Percentiles rank a stretch among this genome's conserved stretches.
Conservation (phyloP, 805 yeast genomes). For the Danielozyma ontarioensis region DNA sequence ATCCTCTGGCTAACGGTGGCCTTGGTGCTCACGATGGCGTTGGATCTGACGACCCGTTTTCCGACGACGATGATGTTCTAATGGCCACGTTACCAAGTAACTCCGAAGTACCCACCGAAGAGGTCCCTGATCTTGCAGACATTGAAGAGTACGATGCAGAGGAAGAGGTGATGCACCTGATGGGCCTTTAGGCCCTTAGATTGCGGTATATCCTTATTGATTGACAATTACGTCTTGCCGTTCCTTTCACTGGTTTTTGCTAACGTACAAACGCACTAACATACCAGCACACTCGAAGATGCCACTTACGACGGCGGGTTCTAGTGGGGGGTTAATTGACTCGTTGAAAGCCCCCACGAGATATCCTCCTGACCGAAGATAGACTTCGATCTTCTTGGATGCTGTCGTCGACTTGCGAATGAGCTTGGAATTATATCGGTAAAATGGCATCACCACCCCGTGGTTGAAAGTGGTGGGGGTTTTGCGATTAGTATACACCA, state of each 20-base stretch:
- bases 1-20: no score
- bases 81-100: conserved; percentile 3
- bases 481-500: conserved; percentile 32
- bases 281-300: conserved; percentile 43
- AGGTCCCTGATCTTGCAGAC: conserved; percentile 8
- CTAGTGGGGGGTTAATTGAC: conserved; percentile 12
- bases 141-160: conserved; percentile 23
- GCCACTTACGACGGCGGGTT: conserved; percentile 37
- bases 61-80: conserved; percentile 18
- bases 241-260: conserved; percentile 3
- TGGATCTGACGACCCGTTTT: conserved; percentile 19
- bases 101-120: conserved; percentile 4
- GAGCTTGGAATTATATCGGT: conserved; percentile 37
- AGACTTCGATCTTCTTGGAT: conserved; percentile 33
- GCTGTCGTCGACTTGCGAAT: conserved; percentile 28
- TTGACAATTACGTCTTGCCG: no score
- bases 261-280: conserved; percentile 43
- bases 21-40: no score
- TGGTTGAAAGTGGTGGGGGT: conserved; percentile 30
- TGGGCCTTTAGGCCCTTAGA: conserved; percentile 25
- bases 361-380: conserved; percentile 49
- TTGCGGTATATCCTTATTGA: no score
- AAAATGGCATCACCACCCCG: conserved; percentile 53
- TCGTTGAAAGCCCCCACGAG: conserved; percentile 43
- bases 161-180: conserved; percentile 33